phyloP scores from a whole-genome alignment of 2,329 filamentous ascomycete genomes.

The Allantophomopsis lycopodina region DNA sequence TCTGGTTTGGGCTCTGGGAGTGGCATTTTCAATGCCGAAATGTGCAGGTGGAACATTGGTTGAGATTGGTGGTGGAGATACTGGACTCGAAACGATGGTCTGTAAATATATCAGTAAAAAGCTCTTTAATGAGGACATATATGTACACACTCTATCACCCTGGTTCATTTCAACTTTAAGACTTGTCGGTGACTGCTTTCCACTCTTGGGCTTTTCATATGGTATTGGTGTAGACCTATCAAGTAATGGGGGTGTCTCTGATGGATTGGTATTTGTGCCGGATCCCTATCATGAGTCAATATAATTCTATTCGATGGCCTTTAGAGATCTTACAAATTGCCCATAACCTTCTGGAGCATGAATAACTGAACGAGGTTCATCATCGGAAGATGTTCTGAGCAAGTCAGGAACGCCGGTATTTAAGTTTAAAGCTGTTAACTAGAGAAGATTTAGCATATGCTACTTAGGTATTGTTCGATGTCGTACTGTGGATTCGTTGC shows the following conservation, averaged over 20 bases:
- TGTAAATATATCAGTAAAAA: slow-evolving; percentile 3
- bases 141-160: slow-evolving; percentile 12
- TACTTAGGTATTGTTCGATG: too few relatives aligned
- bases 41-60: slow-evolving; percentile 56
- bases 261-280: slow-evolving; percentile 7
- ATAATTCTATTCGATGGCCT: slow-evolving; percentile 1
- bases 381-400: slow-evolving; percentile 45
- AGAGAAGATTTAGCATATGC: too few relatives aligned
- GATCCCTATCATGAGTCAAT: slow-evolving; percentile 7
- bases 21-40: slow-evolving; percentile 57
- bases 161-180: slow-evolving; percentile 9
- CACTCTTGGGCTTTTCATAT: slow-evolving; percentile 8
- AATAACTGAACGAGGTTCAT: slow-evolving; percentile 81
- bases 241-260: slow-evolving; percentile 4
- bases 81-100: slow-evolving; percentile 13
- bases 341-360: slow-evolving; percentile 77
- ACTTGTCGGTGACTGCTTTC: background rate
- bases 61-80: slow-evolving; percentile 55
- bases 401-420: slow-evolving; percentile 42
- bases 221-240: slow-evolving; percentile 16
- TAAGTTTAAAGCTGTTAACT: slow-evolving; percentile 12
- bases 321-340: slow-evolving; percentile 49
- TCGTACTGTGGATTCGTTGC: background rate
- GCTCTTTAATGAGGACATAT: background rate
- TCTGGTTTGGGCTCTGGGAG: slow-evolving; percentile 71